Conservation (phyloP, 129 eudicot species). For the Saussurea involucrata region DNA sequence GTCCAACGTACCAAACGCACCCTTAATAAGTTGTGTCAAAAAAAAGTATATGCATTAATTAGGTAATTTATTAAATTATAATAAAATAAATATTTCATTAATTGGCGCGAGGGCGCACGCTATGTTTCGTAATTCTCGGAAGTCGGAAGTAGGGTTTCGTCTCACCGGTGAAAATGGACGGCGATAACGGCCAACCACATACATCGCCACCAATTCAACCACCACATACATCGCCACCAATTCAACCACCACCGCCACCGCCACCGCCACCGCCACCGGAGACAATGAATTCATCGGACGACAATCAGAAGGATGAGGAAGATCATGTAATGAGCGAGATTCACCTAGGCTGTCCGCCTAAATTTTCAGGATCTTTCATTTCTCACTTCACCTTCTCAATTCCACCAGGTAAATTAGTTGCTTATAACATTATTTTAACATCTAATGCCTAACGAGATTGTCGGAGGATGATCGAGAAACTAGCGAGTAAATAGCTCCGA, state of each 20-base stretch:
- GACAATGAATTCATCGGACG: slow-evolving; percentile 5
- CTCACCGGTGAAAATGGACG: slow-evolving; percentile 16
- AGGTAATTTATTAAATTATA: too few relatives aligned
- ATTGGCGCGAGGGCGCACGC: too few relatives aligned
- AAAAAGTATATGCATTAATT: too few relatives aligned
- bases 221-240: background rate
- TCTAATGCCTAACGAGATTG: background rate
- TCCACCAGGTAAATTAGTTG: slow-evolving; percentile 34
- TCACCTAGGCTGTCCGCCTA: slow-evolving; percentile 86
- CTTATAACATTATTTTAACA: background rate
- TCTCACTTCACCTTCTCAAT: slow-evolving; percentile 67
- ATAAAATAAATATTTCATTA: too few relatives aligned
- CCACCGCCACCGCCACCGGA: slow-evolving; percentile 12
- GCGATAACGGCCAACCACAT: background rate
- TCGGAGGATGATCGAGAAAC: background rate
- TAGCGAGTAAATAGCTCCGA: background rate
- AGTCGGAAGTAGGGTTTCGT: slow-evolving; percentile 2
- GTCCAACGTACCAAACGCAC: too few relatives aligned
- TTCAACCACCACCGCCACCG: background rate
- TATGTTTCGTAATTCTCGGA: background rate
- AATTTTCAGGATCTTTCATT: slow-evolving; percentile 46
- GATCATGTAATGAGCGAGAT: slow-evolving; percentile 90
- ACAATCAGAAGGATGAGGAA: slow-evolving; percentile 19
- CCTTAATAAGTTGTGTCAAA: too few relatives aligned
- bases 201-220: background rate